These are phyloP conservation scores for Ceratocystis lukuohia DNA, from an alignment of 2,329 filamentous ascomycete species.

Conservation along the genomic window DNA sequence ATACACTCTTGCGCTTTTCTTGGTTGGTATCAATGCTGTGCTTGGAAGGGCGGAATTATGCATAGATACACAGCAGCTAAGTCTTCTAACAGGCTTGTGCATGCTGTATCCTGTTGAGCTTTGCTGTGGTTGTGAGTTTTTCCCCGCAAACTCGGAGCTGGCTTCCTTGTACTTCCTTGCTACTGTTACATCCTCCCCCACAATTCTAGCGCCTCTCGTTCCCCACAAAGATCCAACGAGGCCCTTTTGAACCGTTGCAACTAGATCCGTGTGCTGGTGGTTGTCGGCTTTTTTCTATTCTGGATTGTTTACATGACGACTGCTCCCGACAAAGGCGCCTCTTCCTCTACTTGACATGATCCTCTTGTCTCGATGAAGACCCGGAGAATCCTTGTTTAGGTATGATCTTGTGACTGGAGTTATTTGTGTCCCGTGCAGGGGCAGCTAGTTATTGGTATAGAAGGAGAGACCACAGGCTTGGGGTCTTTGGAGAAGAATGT, in stretches of 20 bases:
- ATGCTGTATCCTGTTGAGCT: background rate
- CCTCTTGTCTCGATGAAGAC: background rate
- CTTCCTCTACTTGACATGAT: background rate
- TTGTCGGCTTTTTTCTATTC: background rate
- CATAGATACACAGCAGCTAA: no score
- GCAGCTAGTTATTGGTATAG: background rate
- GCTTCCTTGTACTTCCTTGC: background rate
- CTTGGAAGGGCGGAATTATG: no score
- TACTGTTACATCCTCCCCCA: background rate
- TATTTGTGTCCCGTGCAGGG: background rate
- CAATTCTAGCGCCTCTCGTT: background rate
- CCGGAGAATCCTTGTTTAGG: background rate
- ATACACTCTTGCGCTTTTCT: no score
- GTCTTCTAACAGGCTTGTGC: no score
- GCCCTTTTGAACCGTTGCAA: background rate
- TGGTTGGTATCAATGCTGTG: no score
- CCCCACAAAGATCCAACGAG: background rate
- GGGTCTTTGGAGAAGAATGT: slow-evolving; percentile 1
- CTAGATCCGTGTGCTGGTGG: background rate
- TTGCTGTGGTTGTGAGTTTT: background rate
- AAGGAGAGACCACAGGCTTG: background rate
- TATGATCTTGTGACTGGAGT: background rate
- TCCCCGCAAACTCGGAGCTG: background rate
- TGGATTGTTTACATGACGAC: background rate
- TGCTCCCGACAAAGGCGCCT: background rate